Percentiles rank a stretch among this genome's conserved stretches.
These are phyloP conservation scores for Hericium rajendrae DNA, from an alignment of 768 basidiomycete species.

Conservation along the genomic window DNA sequence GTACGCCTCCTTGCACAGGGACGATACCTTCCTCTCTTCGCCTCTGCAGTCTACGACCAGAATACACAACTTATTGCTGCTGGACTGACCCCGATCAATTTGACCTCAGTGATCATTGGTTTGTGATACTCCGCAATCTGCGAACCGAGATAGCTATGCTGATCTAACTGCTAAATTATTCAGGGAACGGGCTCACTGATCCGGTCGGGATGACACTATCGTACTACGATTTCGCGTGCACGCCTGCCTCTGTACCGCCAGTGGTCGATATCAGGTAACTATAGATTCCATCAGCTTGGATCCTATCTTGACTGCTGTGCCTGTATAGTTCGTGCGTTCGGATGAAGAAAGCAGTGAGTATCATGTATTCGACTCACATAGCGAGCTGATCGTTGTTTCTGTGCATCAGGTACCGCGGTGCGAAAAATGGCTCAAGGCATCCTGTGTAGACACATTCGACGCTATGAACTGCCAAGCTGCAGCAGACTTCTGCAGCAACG, in stretches of 20 bases:
- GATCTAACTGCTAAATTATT: background rate
- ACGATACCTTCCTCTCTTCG: conserved; percentile 42
- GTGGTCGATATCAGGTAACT: conserved; percentile 32
- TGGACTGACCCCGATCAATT: conserved; percentile 40
- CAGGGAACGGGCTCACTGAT: conserved; percentile 39
- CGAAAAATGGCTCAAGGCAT: conserved; percentile 25
- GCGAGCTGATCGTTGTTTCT: conserved; percentile 16
- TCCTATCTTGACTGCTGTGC: background rate
- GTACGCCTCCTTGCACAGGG: conserved; percentile 26
- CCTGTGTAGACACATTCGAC: conserved; percentile 36
- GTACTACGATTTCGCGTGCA: conserved; percentile 47
- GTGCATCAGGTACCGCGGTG: conserved; percentile 37
- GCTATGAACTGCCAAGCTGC: conserved; percentile 34
- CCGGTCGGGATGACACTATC: conserved; percentile 28
- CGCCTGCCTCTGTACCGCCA: conserved; percentile 27
- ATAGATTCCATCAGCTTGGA: background rate
- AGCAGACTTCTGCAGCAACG: conserved; percentile 26
- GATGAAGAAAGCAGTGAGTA: background rate
- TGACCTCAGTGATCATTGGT: conserved; percentile 43
- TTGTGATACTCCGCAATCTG: background rate
- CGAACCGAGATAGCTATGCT: background rate
- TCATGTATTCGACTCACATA: background rate
- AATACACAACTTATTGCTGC: conserved; percentile 31
- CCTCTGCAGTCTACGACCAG: conserved; percentile 38
- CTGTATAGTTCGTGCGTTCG: conserved; percentile 8